Base-by-base conservation (phyloP, 2,329 filamentous ascomycete species). In the Bisporella sp. region DNA sequence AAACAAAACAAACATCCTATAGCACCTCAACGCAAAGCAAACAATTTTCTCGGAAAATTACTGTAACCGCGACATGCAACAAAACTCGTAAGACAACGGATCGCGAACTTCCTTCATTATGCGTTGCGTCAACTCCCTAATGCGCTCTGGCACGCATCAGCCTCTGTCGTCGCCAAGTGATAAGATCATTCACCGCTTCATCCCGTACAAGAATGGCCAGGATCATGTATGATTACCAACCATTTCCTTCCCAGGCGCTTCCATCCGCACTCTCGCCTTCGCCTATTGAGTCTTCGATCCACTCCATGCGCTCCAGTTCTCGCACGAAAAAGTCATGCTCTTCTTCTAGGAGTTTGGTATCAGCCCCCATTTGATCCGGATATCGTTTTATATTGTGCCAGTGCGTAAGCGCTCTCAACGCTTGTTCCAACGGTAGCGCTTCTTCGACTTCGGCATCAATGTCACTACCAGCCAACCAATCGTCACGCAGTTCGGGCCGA, bases 381-480 rank as follows among this genome's bases (percentile, higher is more conserved):
- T 95, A 96, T 55, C 81, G 72, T 51, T 88, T 79, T 60, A 96
- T 73, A 67, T 96, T 96, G 73, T 88, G 89, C 90, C 93, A 99
- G 67, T 96, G 90, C 48, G 92, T 96, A 56, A 99, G 69, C 41
- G 87, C 89, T 41, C 93, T 76, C 42, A 97, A 74, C 1, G 89
- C 90, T 72, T 96, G 91, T 69, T 99, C 93, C 6, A 96, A 75
- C 2, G 92, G 92, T 59, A 97, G 72, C 11, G 91, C 89, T 65
- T 95, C 89, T 63, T 97, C 93, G 1, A 97, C 90, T 59, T 96
- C 92, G 1, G 86, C 88, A 61, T 99, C 93, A 1, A 97, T 84
- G 64, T 96, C 91, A 53, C 85, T 87, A 5, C 92, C 92, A 0
- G 88, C 84, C 1, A 97, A 77, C 92, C 93, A 97, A 69, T 96